Percentiles rank a stretch among this genome's conserved stretches.
These are phyloP conservation scores for Solanum pinnatisectum DNA, from an alignment of 257 asterid species.

Conservation along the genomic window DNA sequence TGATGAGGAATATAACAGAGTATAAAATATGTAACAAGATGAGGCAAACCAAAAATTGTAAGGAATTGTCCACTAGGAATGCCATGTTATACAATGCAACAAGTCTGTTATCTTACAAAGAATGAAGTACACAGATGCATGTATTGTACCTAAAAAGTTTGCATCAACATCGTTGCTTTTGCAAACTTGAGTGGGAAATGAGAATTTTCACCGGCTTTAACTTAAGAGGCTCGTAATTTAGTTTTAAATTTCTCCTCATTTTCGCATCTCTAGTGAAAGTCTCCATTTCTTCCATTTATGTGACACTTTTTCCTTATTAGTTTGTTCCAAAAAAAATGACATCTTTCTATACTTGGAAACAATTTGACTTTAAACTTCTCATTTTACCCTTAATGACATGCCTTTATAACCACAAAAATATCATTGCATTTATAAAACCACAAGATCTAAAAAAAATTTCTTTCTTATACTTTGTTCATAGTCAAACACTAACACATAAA, in stretches of 20 bases:
- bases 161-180: background rate
- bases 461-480: background rate
- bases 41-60: background rate
- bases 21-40: background rate
- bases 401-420: background rate
- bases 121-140: background rate
- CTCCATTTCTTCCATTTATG: background rate
- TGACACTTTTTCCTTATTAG: background rate
- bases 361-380: background rate
- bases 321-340: background rate
- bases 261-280: background rate
- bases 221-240: background rate
- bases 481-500: background rate
- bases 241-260: background rate
- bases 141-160: background rate
- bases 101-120: background rate
- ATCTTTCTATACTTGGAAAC: background rate
- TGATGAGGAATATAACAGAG: background rate
- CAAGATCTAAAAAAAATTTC: background rate
- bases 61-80: background rate
- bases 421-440: background rate
- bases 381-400: background rate
- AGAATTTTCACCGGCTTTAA: background rate
- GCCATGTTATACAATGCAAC: background rate
- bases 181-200: background rate